These are phyloP conservation scores for Elsinoe perseae DNA, from an alignment of 2,329 filamentous ascomycete genomes.

Conservation along the genomic window DNA sequence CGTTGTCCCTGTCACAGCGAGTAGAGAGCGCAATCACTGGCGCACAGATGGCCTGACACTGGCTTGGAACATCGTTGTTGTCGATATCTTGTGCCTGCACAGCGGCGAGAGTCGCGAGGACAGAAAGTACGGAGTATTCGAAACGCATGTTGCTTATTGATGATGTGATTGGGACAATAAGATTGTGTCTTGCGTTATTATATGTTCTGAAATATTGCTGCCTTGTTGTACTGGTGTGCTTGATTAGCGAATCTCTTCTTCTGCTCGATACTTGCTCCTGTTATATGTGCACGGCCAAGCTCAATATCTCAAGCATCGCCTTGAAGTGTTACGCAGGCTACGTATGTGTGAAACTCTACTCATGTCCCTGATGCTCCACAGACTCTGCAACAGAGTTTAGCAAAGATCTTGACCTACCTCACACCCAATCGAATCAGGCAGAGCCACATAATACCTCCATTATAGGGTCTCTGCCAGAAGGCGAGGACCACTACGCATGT, in stretches of 20 bases:
- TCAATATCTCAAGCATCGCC: background rate
- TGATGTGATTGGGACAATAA: background rate
- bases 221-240: background rate
- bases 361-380: background rate
- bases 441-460: constrained; percentile 3
- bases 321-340: constrained; percentile 10
- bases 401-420: constrained; percentile 13
- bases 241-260: background rate
- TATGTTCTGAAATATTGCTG: constrained; percentile 7
- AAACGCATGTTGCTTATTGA: constrained; percentile 7
- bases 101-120: constrained; percentile 14
- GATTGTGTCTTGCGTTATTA: background rate
- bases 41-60: constrained; percentile 27
- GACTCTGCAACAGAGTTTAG: constrained; percentile 3
- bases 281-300: constrained; percentile 10
- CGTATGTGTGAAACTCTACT: background rate
- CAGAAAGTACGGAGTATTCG: constrained; percentile 15
- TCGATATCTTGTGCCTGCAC: constrained; percentile 26
- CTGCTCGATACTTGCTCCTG: background rate
- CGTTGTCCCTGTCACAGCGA: constrained; percentile 25
- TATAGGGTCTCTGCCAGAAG: background rate
- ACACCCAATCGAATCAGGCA: constrained; percentile 5
- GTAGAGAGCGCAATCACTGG: constrained; percentile 23
- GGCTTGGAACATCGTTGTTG: constrained; percentile 26
- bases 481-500: background rate